Evolutionary conservation across 106 monocot species (phyloP), one percentile per base, ranked within the genome.

Genomic region (Allium sativum): DNA sequence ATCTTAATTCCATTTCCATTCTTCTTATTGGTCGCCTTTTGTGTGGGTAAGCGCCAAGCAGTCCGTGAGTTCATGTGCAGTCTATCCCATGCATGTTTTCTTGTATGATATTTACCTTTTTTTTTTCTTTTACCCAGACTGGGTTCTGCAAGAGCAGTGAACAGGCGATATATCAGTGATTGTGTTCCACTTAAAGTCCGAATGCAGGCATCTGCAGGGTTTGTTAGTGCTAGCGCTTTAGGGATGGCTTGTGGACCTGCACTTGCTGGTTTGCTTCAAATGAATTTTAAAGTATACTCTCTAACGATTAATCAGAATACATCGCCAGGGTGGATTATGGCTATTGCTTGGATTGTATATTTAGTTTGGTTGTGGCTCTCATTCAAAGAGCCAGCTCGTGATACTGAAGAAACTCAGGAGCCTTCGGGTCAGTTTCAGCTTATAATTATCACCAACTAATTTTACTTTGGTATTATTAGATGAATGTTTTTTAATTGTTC

Each of bases 1-100:
- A 95, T 74, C 44, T 86, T 5, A 68, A 84, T 53, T 95, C 90
- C 6, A 55, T 95, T 45, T 22, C 64, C 31, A 41, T 95, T 67
- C 89, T 95, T 74, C 61, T 95, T 42, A 18, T 82, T 66, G 94
- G 94, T 21, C 90, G 94, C 52, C 72, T 95, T 20, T 64, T 95
- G 61, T 95, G 94, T 72, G 94, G 94, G 94, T 95, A 79, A 77
- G 86, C 43, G 6, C 15, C 0, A 50, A 12, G 48, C 48, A 50
- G 2, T 11, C 15, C 6, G 42, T 21, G 1, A 58, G 3, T 42
- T 3, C 42, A 58, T 58, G 15, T 58, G 9, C 13, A 21, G 15
- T 58, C 42, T 58, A 56, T 50, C 48, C 48, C 15, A 50, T 50
- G 13, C 7, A 56, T 8, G 12, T 56, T 7, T 56, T 7, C 22